Base-by-base conservation (phyloP, 345 rosid species). In the Bruguiera gymnorhiza region DNA sequence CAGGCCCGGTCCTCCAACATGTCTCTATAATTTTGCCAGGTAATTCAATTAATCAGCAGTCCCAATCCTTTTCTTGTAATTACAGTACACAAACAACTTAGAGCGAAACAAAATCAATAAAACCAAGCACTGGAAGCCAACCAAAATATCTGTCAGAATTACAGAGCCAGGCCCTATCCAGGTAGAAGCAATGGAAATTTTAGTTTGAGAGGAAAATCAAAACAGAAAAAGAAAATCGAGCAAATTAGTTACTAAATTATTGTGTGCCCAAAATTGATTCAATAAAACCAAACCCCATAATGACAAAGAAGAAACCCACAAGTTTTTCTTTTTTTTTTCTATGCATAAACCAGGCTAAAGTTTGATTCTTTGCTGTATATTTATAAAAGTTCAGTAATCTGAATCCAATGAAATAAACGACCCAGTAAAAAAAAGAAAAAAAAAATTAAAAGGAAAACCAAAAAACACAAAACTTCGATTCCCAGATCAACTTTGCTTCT, bases 1-100 rank as follows among this genome's bases (percentile, higher is more conserved):
- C 60, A 56, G 83, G 85, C 75, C 68, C 84, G 87, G 36, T 86
- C 86, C 79, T 92, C 95, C 83, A 90, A 83, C 98, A 90, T 92
- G 57, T 85, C 82, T 80, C 71, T 72, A 70, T 59, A 62, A 66
- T 71, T 68, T 70, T 24, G 55, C 65, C 71, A 70, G 60, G 39
- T 46, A 70, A 74, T 54, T 20, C 29, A 70, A 46, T 8, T 55
- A 55, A 56, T 24, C 68, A 37, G 58, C 50, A 62, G 30, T 58
- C 72, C 78, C 36, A 74, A 36, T 67, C 71, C 57, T 29, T 53
- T 46, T n/a, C 55, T 71, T 39, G 60, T 53, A 53, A 34, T 63
- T 54, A 13, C 43, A 8, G 66, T 7, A n/a, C 32, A 50, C 13
- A 43, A 43, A 43, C 1, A 1, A 56, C 6, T 56, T 11, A 56